Base-by-base conservation (phyloP, 257 asterid species). In the Lycium ferocissimum region DNA sequence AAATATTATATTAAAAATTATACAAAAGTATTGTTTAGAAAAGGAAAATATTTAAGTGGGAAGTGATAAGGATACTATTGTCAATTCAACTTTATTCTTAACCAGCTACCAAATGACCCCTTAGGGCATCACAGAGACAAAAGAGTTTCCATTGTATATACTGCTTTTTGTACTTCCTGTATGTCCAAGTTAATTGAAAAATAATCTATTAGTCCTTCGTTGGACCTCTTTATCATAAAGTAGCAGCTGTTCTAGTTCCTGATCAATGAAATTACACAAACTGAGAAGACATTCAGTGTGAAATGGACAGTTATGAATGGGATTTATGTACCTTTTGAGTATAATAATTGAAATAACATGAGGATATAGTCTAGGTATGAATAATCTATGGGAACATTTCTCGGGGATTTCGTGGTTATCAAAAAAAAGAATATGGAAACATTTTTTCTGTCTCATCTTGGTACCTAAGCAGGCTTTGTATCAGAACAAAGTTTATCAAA, bases 221-320 rank as follows among this genome's bases (percentile, higher is more conserved):
- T 70, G 54, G 20, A 70, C 79, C 54, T 70, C 54, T 40, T 70
- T 70, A 7, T 70, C 35, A 38, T 40, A 70, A 70, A 70, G 75
- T 8, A 70, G 38, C 69, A 62, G 14, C 6, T 56, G 62, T 62
- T 62, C 69, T n/a, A 62, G 14, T 62, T 20, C 69, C 69, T 0
- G 8, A 6, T 5, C 4, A 8, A 7, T 11, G 4, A 59, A 26
- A 18, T 59, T 59, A 11, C n/a, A 59, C 11, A n/a, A 20, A n/a
- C 37, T 62, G 37, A 0, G 63, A 58, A 15, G 63, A 58, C 8
- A 59, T n/a, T 59, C 11, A n/a, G 33, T 17, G 9, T 62, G 70
- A 62, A 62, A 22, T 62, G 15, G 70, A 62, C 38, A 22, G 38
- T 62, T 62, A 10, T 62, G 22, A 62, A 26, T 62, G 1, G 38